Evolutionary conservation across 2,329 filamentous ascomycete species (phyloP).

Genomic region (Nectriaceae sp.): DNA sequence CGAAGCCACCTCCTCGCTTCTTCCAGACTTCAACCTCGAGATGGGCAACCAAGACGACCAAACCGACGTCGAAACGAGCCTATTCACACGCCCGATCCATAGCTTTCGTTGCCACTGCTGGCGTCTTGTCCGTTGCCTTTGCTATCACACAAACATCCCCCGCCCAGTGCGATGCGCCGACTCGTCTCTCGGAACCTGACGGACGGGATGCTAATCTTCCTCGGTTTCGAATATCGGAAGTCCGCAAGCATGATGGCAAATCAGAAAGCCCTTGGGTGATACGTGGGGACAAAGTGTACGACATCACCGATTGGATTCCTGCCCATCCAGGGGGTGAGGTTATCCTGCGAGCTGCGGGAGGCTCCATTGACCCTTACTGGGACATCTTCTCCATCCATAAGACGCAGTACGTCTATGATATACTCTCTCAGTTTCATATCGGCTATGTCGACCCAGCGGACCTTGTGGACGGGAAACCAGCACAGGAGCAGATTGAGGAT

Average conservation of each 20-base stretch:
- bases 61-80: not conserved
- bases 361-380: slow-evolving; percentile 69
- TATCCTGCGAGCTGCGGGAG: slow-evolving; percentile 66
- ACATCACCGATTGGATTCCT: slow-evolving; percentile 69
- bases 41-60: not conserved
- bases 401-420: slow-evolving; percentile 63
- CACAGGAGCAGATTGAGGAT: slow-evolving; percentile 58
- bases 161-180: not conserved
- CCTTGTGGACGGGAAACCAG: slow-evolving; percentile 57
- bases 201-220: slow-evolving; percentile 45
- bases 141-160: not conserved
- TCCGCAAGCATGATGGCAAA: slow-evolving; percentile 53
- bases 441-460: slow-evolving; percentile 62
- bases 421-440: slow-evolving; percentile 65
- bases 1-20: not conserved
- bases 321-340: slow-evolving; percentile 69
- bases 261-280: slow-evolving; percentile 64
- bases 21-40: not conserved
- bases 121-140: not conserved
- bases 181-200: slow-evolving; percentile 6
- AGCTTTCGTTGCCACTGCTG: not conserved
- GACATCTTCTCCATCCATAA: slow-evolving; percentile 72
- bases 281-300: slow-evolving; percentile 65
- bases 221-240: slow-evolving; percentile 51
- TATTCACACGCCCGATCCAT: not conserved